Evolutionary conservation across 805 yeast genomes (phyloP).

Genomic region (Teunomyces pallodes): DNA sequence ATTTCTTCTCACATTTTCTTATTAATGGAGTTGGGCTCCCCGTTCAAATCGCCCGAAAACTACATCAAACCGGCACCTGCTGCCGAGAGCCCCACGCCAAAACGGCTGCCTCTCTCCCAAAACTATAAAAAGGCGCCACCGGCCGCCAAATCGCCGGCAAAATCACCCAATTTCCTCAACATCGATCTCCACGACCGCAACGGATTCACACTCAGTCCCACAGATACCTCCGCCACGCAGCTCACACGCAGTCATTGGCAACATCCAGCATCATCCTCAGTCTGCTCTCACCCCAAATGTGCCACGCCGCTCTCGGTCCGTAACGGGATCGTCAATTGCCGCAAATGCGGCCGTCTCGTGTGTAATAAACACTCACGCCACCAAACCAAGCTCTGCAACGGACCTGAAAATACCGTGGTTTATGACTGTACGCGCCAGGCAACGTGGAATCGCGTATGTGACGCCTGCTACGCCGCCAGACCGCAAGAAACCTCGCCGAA

Average conservation of each 20-base stretch:
- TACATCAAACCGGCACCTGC: conserved; percentile 1
- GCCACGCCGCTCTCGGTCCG: conserved; percentile 43
- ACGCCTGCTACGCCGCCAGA: conserved; percentile 52
- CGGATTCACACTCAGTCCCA: conserved; percentile 1
- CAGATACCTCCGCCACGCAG: neutral
- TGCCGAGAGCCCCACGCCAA: conserved; percentile 2
- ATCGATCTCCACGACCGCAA: conserved; percentile 1
- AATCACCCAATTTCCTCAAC: neutral
- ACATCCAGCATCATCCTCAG: conserved; percentile 36
- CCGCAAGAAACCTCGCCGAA: conserved; percentile 47
- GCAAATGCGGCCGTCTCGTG: conserved; percentile 71
- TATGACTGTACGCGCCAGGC: conserved; percentile 41
- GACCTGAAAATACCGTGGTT: conserved; percentile 36
- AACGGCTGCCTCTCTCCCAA: neutral
- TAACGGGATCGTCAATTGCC: conserved; percentile 64
- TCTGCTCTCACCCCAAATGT: conserved; percentile 46
- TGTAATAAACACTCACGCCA: conserved; percentile 65
- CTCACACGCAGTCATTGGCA: conserved; percentile 59
- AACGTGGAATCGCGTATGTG: conserved; percentile 71
- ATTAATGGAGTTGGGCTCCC: conserved; percentile 21
- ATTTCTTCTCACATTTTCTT: neutral
- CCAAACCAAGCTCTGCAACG: conserved; percentile 47
- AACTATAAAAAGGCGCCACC: neutral
- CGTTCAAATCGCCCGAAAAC: conserved; percentile 19
- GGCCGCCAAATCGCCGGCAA: neutral